Conservation (phyloP, 169 alveolate genomes). For the Besnoitia besnoiti region DNA sequence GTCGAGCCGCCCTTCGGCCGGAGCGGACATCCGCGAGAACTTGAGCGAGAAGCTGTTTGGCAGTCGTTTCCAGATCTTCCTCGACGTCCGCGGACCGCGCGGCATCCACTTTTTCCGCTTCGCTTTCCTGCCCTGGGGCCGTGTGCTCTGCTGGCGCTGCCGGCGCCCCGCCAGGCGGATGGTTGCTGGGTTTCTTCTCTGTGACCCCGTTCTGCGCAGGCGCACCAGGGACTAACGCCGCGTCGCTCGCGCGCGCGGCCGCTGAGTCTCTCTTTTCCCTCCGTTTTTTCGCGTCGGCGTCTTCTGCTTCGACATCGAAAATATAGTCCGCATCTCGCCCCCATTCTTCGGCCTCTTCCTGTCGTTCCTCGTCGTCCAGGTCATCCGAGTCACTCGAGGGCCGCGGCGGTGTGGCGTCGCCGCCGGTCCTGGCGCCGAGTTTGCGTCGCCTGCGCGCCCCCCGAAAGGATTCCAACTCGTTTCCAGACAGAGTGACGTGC, state of each 20-base stretch:
- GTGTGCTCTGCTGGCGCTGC: too few species aligned
- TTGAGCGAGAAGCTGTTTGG: not conserved
- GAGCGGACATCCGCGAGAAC: not conserved
- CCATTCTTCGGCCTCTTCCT: not conserved
- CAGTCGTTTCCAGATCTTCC: not conserved
- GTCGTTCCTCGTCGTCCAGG: not conserved
- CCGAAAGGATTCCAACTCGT: conserved; percentile 30
- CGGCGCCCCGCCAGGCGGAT: not conserved
- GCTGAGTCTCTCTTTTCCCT: not conserved
- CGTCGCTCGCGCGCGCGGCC: not conserved
- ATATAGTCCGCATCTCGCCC: not conserved
- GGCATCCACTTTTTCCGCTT: not conserved
- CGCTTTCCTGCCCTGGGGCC: too few species aligned
- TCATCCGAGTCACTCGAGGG: not conserved
- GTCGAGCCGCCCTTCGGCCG: not conserved
- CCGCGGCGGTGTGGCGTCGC: not conserved
- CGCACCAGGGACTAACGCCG: not conserved
- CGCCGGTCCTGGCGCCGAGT: not conserved
- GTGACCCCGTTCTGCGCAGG: too few species aligned
- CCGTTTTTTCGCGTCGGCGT: not conserved
- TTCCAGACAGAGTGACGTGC: conserved; percentile 47
- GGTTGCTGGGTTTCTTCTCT: not conserved
- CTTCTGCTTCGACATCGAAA: not conserved
- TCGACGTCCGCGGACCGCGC: not conserved
- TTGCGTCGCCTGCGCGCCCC: not conserved